A percentile compares a stretch with the other conserved stretches of the same genome.
Evolutionary conservation across 2,329 filamentous ascomycete genomes (phyloP).

Genomic region (Penicillium paneum): DNA sequence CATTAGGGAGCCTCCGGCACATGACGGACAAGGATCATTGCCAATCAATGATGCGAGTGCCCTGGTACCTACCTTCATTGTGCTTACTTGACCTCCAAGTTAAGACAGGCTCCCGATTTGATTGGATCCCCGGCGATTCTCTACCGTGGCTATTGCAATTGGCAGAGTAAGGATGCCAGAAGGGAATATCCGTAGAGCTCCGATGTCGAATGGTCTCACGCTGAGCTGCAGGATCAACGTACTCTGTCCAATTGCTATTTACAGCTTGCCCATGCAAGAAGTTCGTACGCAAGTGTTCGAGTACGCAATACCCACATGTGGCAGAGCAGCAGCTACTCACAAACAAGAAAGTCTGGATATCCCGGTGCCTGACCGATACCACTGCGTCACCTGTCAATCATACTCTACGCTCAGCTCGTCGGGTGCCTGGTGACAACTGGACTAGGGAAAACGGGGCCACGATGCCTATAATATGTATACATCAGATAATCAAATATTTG

Average conservation of each 20-base stretch:
- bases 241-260: background rate
- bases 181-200: background rate
- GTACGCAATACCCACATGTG: background rate
- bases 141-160: background rate
- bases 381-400: background rate
- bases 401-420: background rate
- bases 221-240: background rate
- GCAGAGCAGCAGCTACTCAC: no score
- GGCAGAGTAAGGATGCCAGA: background rate
- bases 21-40: background rate
- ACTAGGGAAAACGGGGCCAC: background rate
- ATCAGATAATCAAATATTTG: accelerated
- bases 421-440: background rate
- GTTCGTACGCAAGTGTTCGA: no score
- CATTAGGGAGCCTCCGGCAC: background rate
- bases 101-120: background rate
- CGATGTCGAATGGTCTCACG: background rate
- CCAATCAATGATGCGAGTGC: background rate
- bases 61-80: background rate
- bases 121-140: background rate
- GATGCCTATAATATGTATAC: background rate
- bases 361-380: background rate
- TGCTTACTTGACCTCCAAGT: background rate
- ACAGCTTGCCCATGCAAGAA: background rate
- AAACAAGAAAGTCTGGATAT: background rate